Percentiles rank a stretch among this genome's conserved stretches.
Conservation (phyloP, 1,139 yeast genomes). For the Spathaspora sp. region DNA sequence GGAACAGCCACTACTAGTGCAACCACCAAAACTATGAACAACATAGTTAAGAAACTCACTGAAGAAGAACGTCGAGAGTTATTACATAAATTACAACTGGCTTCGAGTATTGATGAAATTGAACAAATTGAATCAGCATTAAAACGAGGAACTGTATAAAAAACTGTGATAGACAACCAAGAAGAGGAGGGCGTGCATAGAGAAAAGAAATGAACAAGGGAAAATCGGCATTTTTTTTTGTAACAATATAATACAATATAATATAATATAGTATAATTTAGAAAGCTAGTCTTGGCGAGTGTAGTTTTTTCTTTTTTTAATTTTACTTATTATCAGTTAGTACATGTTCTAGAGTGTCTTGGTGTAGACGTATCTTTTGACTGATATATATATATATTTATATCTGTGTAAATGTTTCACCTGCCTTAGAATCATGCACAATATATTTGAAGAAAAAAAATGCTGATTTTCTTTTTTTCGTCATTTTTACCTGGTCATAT, state of each 20-base stretch:
- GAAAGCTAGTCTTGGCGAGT: background rate
- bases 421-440: background rate
- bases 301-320: too few species aligned
- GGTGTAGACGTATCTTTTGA: background rate
- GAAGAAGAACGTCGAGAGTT: constrained; percentile 53
- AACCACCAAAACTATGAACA: constrained; percentile 14
- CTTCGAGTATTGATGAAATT: constrained; percentile 72
- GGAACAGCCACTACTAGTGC: background rate
- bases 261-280: too few species aligned
- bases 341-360: background rate
- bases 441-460: background rate
- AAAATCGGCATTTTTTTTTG: background rate
- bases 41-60: constrained; percentile 40
- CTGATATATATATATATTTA: background rate
- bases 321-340: too few species aligned
- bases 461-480: too few species aligned
- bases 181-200: background rate
- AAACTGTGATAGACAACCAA: background rate
- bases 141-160: constrained; percentile 9
- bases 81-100: constrained; percentile 54
- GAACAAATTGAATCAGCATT: constrained; percentile 56
- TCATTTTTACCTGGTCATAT: too few species aligned
- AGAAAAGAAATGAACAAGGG: background rate
- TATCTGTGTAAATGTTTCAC: background rate
- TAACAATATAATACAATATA: too few species aligned